Base-by-base conservation (phyloP, 1,139 yeast species). In the Suhomyces choctaworum region DNA sequence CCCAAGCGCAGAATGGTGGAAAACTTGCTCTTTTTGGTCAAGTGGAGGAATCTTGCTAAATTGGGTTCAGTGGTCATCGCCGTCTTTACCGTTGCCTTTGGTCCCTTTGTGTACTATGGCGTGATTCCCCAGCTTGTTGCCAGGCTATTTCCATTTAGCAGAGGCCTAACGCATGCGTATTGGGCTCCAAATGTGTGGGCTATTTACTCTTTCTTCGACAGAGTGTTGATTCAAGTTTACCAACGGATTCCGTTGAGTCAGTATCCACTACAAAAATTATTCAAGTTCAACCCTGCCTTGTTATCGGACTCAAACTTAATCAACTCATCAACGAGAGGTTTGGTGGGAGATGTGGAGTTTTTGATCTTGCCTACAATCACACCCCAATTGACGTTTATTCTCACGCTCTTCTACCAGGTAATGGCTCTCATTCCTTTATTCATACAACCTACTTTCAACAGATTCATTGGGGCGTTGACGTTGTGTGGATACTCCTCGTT, bases 111-210 rank as follows among this genome's bases (percentile, higher is more conserved):
- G 9, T 78, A 80, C 53, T 68, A 78, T 48, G 68, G 73, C 5
- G 84, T 82, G 27, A 54, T 85, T 34, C 84, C 86, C 1, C 79
- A 87, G 44, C 62, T 92, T 12, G 33, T 87, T 9, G 57, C 67
- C 5, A 69, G 98, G 32, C 62, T 94, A 25, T 92, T 92, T 61
- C 98, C 98, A 5, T 92, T 92, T 55, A 84, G 95, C 33, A 74
- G 98, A 54, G 98, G 98, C 1, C 70, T 94, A 25, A 92, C 97
- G 4, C 98, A 94, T 60, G 97, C 97, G 0, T 94, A 94, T 62
- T 92, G 98, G 98, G 98, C 98, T 1, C 98, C 98, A 4, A 92
- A 92, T 51, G 68, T 89, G 35, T 92, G 99, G 99, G 96, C 98
- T 0, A 51, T 92, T 9, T 92, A 92, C 59, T 86, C 97, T 1